phyloP scores from a whole-genome alignment of 495 filamentous ascomycete genomes.

The Beverwykella pulmonaria region DNA sequence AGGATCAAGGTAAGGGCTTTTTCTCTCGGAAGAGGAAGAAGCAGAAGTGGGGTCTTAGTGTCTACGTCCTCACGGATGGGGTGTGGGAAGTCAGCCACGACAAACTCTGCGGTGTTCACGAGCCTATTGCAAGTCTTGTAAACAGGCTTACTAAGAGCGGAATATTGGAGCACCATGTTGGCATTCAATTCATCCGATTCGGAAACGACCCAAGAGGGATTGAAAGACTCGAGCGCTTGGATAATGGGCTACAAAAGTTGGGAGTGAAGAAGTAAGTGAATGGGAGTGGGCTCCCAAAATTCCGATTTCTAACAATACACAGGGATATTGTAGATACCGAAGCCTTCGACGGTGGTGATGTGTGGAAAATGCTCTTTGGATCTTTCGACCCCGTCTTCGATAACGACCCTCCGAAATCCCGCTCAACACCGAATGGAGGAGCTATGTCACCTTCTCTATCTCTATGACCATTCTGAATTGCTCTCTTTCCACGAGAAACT shows the following conservation, averaged over 20 bases:
- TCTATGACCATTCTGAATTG: too few relatives aligned
- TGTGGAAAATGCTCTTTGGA: conserved; percentile 48
- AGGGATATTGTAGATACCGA: conserved; percentile 49
- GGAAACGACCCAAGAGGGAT: conserved; percentile 43
- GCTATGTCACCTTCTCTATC: too few relatives aligned
- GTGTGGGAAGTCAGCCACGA: conserved; percentile 40
- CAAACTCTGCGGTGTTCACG: conserved; percentile 21
- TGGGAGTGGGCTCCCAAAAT: not conserved
- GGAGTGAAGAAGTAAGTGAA: not conserved
- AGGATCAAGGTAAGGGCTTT: not conserved
- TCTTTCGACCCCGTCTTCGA: conserved; percentile 29
- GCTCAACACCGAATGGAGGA: not conserved
- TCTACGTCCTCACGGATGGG: conserved; percentile 51
- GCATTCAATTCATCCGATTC: conserved; percentile 51
- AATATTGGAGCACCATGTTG: conserved; percentile 37
- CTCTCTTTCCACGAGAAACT: too few relatives aligned
- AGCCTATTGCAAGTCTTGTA: conserved; percentile 39
- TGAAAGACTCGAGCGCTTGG: conserved; percentile 42
- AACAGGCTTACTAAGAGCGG: conserved; percentile 33
- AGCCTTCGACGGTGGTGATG: conserved; percentile 41
- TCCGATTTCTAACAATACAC: not conserved
- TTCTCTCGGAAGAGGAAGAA: conserved; percentile 15
- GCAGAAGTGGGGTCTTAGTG: conserved; percentile 35
- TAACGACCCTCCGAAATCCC: not conserved
- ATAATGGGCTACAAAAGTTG: conserved; percentile 11